Evolutionary conservation across 2,329 filamentous ascomycete genomes (phyloP).

Genomic region (Fusarium setosum): DNA sequence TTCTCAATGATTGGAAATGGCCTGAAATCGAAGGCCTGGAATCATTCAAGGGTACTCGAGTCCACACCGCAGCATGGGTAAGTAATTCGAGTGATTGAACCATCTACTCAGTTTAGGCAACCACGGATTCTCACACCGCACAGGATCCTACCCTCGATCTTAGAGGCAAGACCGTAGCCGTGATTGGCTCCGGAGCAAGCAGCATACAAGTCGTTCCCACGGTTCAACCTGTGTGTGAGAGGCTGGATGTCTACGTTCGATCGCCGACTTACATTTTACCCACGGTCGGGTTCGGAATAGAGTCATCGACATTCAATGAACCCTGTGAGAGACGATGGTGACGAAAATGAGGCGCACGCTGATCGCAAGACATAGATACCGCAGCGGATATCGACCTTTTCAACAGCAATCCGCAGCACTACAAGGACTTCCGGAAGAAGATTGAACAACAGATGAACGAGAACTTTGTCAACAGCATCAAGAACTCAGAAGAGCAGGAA

Average conservation of each 20-base stretch:
- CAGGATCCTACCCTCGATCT: constrained; percentile 1
- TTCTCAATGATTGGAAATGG: constrained; percentile 22
- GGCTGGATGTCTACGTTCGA: not conserved
- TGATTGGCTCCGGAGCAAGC: constrained; percentile 7
- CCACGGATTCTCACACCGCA: not conserved
- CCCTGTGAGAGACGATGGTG: not conserved
- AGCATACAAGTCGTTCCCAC: constrained; percentile 3
- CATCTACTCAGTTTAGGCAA: not conserved
- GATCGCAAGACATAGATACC: not conserved
- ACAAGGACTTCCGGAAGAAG: not conserved
- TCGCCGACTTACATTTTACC: constrained; percentile 10
- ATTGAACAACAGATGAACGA: constrained; percentile 15
- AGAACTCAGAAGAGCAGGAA: not conserved
- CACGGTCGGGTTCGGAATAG: constrained; percentile 3
- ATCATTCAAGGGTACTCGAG: not conserved
- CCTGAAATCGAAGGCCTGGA: constrained; percentile 6
- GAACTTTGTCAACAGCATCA: not conserved
- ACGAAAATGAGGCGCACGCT: not conserved
- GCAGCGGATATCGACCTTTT: not conserved
- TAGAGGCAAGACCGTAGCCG: not conserved
- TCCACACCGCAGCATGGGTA: constrained; percentile 17
- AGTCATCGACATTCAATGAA: constrained; percentile 1
- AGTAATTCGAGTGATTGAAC: not conserved
- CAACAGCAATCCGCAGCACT: not conserved
- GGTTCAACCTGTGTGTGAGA: not conserved